Conservation (phyloP, 768 basidiomycete species). For the Leccinum pellstonianum region DNA sequence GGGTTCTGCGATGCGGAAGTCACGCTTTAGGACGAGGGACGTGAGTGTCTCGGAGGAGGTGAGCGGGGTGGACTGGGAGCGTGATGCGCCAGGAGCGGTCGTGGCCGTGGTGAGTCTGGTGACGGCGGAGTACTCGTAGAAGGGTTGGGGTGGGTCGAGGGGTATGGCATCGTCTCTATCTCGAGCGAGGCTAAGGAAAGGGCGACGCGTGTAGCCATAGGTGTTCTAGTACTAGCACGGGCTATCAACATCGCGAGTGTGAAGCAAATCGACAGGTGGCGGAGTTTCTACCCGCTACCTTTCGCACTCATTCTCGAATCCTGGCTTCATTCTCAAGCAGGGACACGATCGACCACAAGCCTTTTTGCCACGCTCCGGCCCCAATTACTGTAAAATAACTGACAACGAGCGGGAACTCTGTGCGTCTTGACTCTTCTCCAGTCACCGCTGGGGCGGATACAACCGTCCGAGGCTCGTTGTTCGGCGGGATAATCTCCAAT, state of each 20-base stretch:
- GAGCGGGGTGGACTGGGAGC: constrained; percentile 19
- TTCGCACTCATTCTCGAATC: no score
- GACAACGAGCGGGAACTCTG: no score
- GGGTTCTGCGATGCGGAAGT: constrained; percentile 22
- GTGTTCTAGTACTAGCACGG: constrained; percentile 10
- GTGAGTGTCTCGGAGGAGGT: constrained; percentile 25
- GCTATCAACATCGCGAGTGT: no score
- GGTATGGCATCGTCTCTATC: constrained; percentile 36
- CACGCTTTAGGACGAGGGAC: constrained; percentile 19
- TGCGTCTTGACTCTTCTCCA: neutral
- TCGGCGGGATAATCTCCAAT: no score
- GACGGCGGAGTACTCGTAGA: constrained; percentile 34
- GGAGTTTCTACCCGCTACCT: no score
- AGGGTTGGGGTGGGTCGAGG: constrained; percentile 28
- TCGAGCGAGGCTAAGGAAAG: constrained; percentile 39
- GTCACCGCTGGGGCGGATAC: no score
- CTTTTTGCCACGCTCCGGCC: no score
- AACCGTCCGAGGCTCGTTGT: no score
- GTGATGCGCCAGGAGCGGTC: neutral
- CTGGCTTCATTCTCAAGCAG: no score
- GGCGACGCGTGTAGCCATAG: constrained; percentile 21
- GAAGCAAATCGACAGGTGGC: neutral
- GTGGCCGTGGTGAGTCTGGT: constrained; percentile 5
- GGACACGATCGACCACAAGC: no score
- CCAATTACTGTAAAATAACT: neutral